These are phyloP conservation scores for Gnaphalium uliginosum DNA, from an alignment of 129 eudicot species.

Conservation along the genomic window DNA sequence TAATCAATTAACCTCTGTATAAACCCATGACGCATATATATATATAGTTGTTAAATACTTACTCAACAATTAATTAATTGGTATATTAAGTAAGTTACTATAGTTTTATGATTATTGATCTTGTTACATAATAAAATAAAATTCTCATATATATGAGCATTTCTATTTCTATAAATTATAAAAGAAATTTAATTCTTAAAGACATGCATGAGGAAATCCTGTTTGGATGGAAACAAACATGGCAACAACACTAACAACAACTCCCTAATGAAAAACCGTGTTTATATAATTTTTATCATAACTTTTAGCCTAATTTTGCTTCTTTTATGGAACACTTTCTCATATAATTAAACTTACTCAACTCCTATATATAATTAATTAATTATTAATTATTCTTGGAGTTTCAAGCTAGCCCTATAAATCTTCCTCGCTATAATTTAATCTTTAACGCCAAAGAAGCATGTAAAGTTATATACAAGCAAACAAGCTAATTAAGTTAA, in stretches of 20 bases:
- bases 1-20: no score
- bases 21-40: no score
- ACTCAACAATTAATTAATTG: no score
- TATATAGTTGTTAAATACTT: no score
- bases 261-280: conserved; percentile 48
- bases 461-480: not conserved
- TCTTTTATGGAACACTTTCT: conserved; percentile 51
- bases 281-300: conserved; percentile 21
- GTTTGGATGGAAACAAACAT: conserved; percentile 53
- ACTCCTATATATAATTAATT: not conserved
- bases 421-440: not conserved
- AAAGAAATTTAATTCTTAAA: not conserved
- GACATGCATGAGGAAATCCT: conserved; percentile 57
- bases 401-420: conserved; percentile 19
- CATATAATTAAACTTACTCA: conserved; percentile 6
- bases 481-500: not conserved
- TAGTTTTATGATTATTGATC: no score
- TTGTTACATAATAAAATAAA: no score
- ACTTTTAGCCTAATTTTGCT: conserved; percentile 31
- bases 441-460: not conserved
- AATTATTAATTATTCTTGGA: not conserved
- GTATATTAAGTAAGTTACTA: no score
- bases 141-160: no score
- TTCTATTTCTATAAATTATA: no score
- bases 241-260: conserved; percentile 57